Evolutionary conservation across 2,329 filamentous ascomycete species (phyloP).

Genomic region (Fusarium musae): DNA sequence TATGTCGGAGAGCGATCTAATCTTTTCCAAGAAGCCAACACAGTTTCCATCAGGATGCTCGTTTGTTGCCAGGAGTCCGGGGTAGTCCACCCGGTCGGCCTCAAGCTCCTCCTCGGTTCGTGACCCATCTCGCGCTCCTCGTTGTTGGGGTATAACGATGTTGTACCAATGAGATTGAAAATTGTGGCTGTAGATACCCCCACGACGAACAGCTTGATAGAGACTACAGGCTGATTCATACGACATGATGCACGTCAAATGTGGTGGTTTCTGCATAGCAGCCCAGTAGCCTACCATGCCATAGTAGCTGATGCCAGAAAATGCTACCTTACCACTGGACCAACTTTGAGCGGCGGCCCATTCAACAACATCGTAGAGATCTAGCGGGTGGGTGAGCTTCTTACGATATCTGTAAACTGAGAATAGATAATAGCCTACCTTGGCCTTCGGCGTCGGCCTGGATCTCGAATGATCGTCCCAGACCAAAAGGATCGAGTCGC

Average conservation of each 20-base stretch:
- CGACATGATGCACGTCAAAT: neutral
- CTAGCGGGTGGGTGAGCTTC: fast-evolving
- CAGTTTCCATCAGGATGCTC: fast-evolving
- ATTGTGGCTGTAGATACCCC: neutral
- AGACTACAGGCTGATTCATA: neutral
- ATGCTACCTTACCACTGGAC: neutral
- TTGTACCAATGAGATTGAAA: neutral
- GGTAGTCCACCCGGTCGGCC: fast-evolving
- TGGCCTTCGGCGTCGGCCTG: fast-evolving
- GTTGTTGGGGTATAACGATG: neutral
- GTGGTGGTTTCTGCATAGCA: neutral
- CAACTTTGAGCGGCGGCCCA: neutral
- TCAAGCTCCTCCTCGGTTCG: neutral
- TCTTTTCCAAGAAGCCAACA: neutral
- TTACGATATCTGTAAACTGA: fast-evolving
- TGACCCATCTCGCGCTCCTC: neutral
- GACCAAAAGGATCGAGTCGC: neutral
- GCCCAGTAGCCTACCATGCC: neutral
- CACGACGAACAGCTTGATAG: neutral
- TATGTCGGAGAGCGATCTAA: fast-evolving
- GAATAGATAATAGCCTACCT: neutral
- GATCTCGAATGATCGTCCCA: neutral
- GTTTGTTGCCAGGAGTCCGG: fast-evolving
- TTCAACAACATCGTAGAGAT: neutral
- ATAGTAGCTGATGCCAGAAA: neutral